Evolutionary conservation across 306 rosid species (phyloP), one percentile per base, ranked within the genome.

Genomic region (Trifolium dubium): DNA sequence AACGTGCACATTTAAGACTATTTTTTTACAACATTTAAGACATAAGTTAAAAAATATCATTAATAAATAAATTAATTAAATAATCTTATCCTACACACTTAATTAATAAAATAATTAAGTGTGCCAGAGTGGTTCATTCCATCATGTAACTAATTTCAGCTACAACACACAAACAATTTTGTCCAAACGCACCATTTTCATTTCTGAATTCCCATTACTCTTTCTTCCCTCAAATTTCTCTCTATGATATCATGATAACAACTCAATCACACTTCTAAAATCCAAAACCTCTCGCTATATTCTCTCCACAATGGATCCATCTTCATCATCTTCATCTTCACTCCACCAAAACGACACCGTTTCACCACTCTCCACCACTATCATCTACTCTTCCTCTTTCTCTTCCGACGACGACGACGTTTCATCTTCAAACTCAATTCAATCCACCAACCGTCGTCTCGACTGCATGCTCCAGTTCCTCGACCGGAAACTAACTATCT

Each of bases 381-480:
- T 32, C 32, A 14, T 34, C 32, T 66, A 79, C 15, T 69, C 84
- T 4, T 65, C 80, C 18, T 74, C 81, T 44, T 72, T 80, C 46
- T 69, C 74, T 44, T 89, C 90, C 31, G 34, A 60, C 74, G 87
- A 80, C 64, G 85, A 82, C 43, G 89, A 50, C 63, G 89, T 67
- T 74, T 74, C 85, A 2, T 71, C 92, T 12, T 80, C 88, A 58
- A 55, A 53, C 32, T 83, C 88, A 10, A 82, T 92, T 74, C 86
- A 83, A 40, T 90, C 89, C 79, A 89, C 98, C 19, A 85, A 88
- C 77, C 86, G 77, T 58, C 97, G 97, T 54, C 92, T 94, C 65
- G 90, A 94, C 35, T 83, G 77, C 73, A 88, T 94, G 96, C 97
- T 91, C 37, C 97, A 91, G 55, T 94, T 94, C 72, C 95, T 91